These are phyloP conservation scores for Chrysanthemum lavandulifolium DNA, from an alignment of 129 eudicot genomes.

Conservation along the genomic window DNA sequence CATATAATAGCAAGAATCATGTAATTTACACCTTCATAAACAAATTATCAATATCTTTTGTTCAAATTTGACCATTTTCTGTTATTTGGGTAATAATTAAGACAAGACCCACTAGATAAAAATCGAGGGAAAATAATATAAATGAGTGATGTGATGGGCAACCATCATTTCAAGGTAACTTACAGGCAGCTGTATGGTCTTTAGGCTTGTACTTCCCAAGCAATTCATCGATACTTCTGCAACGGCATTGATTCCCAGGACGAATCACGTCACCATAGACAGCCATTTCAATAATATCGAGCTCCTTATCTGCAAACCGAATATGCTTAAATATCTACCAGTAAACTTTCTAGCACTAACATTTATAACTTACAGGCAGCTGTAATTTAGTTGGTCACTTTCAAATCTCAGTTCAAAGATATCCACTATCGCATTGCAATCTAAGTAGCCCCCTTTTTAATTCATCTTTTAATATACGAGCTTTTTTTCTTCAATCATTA, in stretches of 20 bases:
- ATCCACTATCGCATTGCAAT: not conserved
- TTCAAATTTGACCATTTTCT: conserved; percentile 11
- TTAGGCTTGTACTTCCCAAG: conserved; percentile 69
- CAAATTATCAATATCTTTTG: not conserved
- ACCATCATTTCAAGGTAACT: conserved; percentile 49
- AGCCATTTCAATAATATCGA: conserved; percentile 94
- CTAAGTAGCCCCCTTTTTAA: not conserved
- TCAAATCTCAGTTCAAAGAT: not conserved
- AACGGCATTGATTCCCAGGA: conserved; percentile 94
- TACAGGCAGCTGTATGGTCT: conserved; percentile 68
- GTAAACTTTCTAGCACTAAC: too few relatives aligned
- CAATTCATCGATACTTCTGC: conserved; percentile 89
- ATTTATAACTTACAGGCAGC: too few relatives aligned
- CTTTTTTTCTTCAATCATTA: conserved; percentile 2
- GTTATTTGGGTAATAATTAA: not conserved
- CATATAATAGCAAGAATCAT: not conserved
- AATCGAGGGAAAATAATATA: not conserved
- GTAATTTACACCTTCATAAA: not conserved
- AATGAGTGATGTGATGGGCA: conserved; percentile 1
- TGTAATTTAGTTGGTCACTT: not conserved
- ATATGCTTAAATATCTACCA: not conserved
- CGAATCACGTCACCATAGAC: conserved; percentile 93
- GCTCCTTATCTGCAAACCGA: conserved; percentile 71
- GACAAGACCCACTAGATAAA: conserved; percentile 6
- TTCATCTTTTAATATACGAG: not conserved